Evolutionary conservation across 2,329 filamentous ascomycete genomes (phyloP).

Genomic region (Diaporthe australafricana): DNA sequence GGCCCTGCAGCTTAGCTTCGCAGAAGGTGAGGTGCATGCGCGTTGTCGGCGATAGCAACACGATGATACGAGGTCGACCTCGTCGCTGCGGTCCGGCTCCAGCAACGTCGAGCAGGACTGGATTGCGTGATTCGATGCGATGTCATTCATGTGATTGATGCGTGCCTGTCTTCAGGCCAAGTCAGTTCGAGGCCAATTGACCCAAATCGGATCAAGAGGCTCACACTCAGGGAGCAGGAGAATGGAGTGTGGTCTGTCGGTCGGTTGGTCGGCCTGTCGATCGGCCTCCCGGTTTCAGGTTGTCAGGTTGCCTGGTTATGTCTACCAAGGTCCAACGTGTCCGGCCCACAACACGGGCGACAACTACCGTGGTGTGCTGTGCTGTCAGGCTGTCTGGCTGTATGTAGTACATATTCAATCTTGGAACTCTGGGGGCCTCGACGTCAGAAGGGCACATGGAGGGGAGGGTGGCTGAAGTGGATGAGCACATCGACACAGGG

Average conservation of each 20-base stretch:
- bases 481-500: constrained; percentile 9
- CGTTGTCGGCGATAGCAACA: not conserved
- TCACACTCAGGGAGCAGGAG: not conserved
- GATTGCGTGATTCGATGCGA: not conserved
- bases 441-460: constrained; percentile 18
- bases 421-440: constrained; percentile 16
- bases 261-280: not conserved
- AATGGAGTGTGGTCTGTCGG: not conserved
- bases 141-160: not conserved
- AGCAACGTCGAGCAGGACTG: not conserved
- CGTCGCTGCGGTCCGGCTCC: not conserved
- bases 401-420: not conserved
- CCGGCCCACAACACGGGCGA: constrained; percentile 17
- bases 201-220: too few relatives aligned
- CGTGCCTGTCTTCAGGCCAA: not conserved
- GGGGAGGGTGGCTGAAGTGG: not conserved
- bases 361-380: not conserved
- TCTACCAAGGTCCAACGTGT: not conserved
- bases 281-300: constrained; percentile 19
- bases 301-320: constrained; percentile 11
- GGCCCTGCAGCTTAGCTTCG: constrained; percentile 20
- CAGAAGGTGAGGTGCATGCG: not conserved
- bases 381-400: constrained; percentile 4
- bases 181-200: not conserved
- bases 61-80: constrained; percentile 1